Percentiles rank a stretch among this genome's conserved stretches.
phyloP scores from a whole-genome alignment of 495 filamentous ascomycete genomes.

The Tuber microsphaerosporum region DNA sequence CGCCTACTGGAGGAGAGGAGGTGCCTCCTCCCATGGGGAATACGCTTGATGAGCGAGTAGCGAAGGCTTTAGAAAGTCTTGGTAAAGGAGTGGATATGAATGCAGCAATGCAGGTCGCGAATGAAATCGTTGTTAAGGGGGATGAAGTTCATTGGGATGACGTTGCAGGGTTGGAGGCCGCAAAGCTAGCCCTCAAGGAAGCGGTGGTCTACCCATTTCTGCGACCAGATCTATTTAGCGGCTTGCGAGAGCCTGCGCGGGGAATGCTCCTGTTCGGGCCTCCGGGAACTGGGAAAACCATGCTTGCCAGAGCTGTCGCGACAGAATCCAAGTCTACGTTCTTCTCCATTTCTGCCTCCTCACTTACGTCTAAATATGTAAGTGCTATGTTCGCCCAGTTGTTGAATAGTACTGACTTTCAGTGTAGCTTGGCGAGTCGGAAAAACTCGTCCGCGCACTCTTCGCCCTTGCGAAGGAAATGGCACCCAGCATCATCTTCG shows the following conservation, averaged over 20 bases:
- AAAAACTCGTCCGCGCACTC: constrained; percentile 89
- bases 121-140: constrained; percentile 90
- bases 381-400: constrained; percentile 4
- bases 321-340: constrained; percentile 94
- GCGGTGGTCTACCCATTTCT: constrained; percentile 96
- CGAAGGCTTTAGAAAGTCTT: constrained; percentile 63
- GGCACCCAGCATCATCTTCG: constrained; percentile 95
- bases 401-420: background rate
- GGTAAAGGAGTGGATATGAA: constrained; percentile 71
- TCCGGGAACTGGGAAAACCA: constrained; percentile 95
- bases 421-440: constrained; percentile 70
- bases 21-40: background rate
- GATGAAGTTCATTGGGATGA: constrained; percentile 95
- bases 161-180: constrained; percentile 80
- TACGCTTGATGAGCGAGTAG: constrained; percentile 45
- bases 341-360: constrained; percentile 92
- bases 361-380: constrained; percentile 81
- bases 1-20: background rate
- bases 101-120: constrained; percentile 84
- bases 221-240: constrained; percentile 90
- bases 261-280: constrained; percentile 97
- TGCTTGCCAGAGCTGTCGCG: constrained; percentile 91
- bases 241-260: constrained; percentile 83
- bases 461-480: constrained; percentile 84
- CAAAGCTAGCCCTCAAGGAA: constrained; percentile 89